A percentile compares a stretch with the other conserved stretches of the same genome.
Evolutionary conservation across 2,329 filamentous ascomycete species (phyloP).

Genomic region (Pyrenochaeta sp.): DNA sequence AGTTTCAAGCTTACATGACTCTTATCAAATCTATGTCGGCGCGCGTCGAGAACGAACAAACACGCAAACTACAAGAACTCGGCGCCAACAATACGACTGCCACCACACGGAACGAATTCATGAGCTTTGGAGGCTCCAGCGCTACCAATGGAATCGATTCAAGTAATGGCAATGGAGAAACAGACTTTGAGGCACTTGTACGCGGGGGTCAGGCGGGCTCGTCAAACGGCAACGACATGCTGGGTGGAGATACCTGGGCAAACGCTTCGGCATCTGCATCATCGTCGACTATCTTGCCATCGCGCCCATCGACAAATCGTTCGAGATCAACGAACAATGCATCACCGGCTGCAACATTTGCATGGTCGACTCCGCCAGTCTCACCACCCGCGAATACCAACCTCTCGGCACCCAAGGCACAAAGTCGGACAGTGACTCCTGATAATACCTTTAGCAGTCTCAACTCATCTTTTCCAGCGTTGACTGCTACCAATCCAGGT

Average conservation of each 20-base stretch:
- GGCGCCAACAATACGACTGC: conserved; percentile 66
- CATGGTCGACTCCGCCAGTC: conserved; percentile 55
- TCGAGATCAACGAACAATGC: conserved; percentile 32
- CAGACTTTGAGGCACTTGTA: conserved; percentile 89
- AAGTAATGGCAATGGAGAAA: conserved; percentile 65
- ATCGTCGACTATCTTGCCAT: conserved; percentile 42
- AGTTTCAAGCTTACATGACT: conserved; percentile 88
- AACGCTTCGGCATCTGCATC: conserved; percentile 44
- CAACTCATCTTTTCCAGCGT: conserved; percentile 47
- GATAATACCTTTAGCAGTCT: conserved; percentile 57
- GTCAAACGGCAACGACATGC: conserved; percentile 47
- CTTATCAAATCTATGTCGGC: conserved; percentile 82
- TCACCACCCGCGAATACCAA: conserved; percentile 43
- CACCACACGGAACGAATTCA: conserved; percentile 70
- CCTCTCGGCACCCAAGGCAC: conserved; percentile 31
- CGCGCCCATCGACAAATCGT: conserved; percentile 36
- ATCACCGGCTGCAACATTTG: conserved; percentile 52
- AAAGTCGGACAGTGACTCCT: conserved; percentile 60
- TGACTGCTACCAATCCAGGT: conserved; percentile 45
- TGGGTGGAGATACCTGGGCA: conserved; percentile 56
- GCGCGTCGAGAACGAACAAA: conserved; percentile 88
- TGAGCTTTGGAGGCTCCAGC: conserved; percentile 68
- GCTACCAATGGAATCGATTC: conserved; percentile 66
- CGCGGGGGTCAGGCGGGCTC: conserved; percentile 70
- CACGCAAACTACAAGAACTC: conserved; percentile 85